Base-by-base conservation (phyloP, 768 basidiomycete species). In the Mycena vulgaris region DNA sequence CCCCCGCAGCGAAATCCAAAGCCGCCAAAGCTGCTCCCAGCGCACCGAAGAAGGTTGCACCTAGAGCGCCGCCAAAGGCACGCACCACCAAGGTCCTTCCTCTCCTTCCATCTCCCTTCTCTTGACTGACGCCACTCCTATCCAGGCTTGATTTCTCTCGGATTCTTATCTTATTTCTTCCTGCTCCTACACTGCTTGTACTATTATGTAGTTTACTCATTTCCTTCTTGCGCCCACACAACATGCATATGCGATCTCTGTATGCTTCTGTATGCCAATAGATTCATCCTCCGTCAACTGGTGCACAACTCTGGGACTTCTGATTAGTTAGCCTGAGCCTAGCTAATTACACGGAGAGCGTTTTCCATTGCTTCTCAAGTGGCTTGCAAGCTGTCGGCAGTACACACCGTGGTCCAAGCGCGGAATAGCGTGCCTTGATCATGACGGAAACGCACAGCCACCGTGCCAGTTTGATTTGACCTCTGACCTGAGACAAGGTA, bases 41-140 rank as follows among this genome's bases (percentile, higher is more conserved):
- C 5, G 62, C 72, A 16, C 16, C 72, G 1, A 70, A 70, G 69
- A 74, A 73, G 65, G 72, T 68, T 30, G 60, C 58, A 51, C 69
- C 63, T 2, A 49, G 63, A 19, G 63, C 63, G 13, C 63, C 63
- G 4, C 69, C 58, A 7, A 70, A 64, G 25, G 40, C 49, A 2
- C 69, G 63, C 4, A 56, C 21, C 7, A 31, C 58, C 5, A 59
- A 59, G 47, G 35, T 51, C 45, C 23, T 11, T n/a, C n/a, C 7
- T 17, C 23, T 28, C 25, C 27, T 51, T 37, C 25, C 47, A n/a
- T n/a, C 42, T 45, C n/a, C 5, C 42, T 45, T 47, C 45, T n/a
- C n/a, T n/a, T 25, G n/a, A 27, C 47, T 48, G 25, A 48, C 25
- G 2, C n/a, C 3, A 6, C 25, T 13, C 25, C 25, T 23, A 23